phyloP scores from a whole-genome alignment of 2,329 filamentous ascomycete genomes.

The Allantophomopsis cytisporea region DNA sequence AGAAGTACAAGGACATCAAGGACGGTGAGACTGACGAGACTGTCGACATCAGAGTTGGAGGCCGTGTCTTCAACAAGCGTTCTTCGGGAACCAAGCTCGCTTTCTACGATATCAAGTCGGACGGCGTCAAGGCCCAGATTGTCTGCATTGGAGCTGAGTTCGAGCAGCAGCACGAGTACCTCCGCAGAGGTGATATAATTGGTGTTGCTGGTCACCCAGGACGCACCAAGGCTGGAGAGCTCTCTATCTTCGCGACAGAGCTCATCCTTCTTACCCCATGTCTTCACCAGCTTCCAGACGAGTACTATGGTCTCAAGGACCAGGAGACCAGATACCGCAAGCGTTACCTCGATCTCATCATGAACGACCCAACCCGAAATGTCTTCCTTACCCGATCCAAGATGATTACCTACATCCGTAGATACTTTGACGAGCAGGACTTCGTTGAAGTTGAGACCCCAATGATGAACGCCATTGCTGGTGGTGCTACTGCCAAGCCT shows the following conservation, averaged over 20 bases:
- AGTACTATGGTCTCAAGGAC: conserved; percentile 92
- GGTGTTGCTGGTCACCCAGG: conserved; percentile 77
- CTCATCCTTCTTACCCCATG: conserved; percentile 81
- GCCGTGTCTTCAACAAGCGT: conserved; percentile 82
- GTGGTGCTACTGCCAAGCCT: conserved; percentile 88
- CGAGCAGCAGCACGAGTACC: conserved; percentile 75
- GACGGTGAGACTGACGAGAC: conserved; percentile 75
- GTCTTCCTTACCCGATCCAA: conserved; percentile 76
- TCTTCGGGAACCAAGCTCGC: conserved; percentile 70
- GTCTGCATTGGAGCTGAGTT: conserved; percentile 75
- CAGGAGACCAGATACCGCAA: conserved; percentile 87
- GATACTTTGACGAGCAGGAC: conserved; percentile 75
- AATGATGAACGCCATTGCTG: conserved; percentile 93
- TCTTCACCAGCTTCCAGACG: conserved; percentile 77
- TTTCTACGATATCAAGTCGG: conserved; percentile 77
- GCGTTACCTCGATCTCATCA: conserved; percentile 89
- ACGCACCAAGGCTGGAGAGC: conserved; percentile 78
- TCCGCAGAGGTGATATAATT: conserved; percentile 86
- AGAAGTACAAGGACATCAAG: conserved; percentile 69
- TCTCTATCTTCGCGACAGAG: conserved; percentile 85
- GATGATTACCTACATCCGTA: conserved; percentile 79
- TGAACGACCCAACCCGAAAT: conserved; percentile 73
- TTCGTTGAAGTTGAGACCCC: conserved; percentile 95
- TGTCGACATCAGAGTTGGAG: conserved; percentile 63
- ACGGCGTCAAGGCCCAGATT: conserved; percentile 73